Conservation (phyloP, 1,139 yeast genomes). For the Yarrowia galli region DNA sequence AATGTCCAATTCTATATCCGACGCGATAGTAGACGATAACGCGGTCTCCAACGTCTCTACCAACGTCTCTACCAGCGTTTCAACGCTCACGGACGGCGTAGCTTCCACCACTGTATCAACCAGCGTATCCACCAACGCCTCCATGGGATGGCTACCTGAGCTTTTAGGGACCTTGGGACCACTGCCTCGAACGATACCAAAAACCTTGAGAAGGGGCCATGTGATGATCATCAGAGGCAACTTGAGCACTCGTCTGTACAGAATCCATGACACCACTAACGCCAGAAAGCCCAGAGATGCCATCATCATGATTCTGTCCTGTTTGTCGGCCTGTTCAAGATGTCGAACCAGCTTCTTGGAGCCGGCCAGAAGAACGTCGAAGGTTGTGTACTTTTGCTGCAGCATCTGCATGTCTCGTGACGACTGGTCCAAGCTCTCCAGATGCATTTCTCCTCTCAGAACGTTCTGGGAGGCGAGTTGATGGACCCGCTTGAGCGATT, state of each 20-base stretch:
- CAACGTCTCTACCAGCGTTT: constrained; percentile 7
- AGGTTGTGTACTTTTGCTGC: constrained; percentile 60
- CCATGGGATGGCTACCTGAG: background rate
- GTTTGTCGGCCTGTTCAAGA: constrained; percentile 70
- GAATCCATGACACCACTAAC: constrained; percentile 65
- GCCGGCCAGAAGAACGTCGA: constrained; percentile 62
- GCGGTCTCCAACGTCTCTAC: constrained; percentile 2
- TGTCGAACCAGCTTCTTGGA: constrained; percentile 65
- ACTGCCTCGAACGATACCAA: constrained; percentile 44
- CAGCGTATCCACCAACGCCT: constrained; percentile 11
- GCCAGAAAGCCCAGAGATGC: constrained; percentile 64
- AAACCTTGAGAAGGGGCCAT: constrained; percentile 63
- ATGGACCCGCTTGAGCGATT: constrained; percentile 61
- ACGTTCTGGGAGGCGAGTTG: constrained; percentile 58
- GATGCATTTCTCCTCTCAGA: constrained; percentile 65
- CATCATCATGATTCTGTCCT: constrained; percentile 67
- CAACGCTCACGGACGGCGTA: constrained; percentile 5
- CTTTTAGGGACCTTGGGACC: constrained; percentile 2
- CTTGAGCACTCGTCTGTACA: constrained; percentile 68
- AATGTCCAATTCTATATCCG: background rate
- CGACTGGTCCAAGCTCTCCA: constrained; percentile 67
- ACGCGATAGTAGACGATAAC: background rate
- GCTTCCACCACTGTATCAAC: constrained; percentile 4
- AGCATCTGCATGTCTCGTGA: constrained; percentile 60
- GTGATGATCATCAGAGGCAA: constrained; percentile 63